Evolutionary conservation across 345 rosid genomes (phyloP).

Genomic region (Abelmoschus esculentus): DNA sequence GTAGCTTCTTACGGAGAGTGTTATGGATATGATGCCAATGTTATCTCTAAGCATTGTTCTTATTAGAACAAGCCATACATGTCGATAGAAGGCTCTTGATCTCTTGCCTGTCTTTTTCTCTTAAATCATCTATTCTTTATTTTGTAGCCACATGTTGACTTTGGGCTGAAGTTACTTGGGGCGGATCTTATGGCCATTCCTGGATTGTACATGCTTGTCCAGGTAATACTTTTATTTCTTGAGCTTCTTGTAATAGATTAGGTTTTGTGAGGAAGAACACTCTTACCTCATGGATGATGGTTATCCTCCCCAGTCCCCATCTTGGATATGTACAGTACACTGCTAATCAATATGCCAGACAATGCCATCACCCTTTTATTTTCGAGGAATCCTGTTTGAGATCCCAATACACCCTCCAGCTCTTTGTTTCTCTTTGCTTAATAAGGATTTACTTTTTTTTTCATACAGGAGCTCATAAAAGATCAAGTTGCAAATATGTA

Average conservation of each 20-base stretch:
- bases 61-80: too few species aligned
- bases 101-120: neutral
- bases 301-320: neutral
- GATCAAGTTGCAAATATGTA: slow-evolving; percentile 96
- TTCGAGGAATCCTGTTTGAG: neutral
- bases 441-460: neutral
- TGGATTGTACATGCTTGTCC: slow-evolving; percentile 72
- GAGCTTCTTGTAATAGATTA: neutral
- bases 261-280: neutral
- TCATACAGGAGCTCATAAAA: slow-evolving; percentile 72
- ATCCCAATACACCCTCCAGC: neutral
- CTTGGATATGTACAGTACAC: neutral
- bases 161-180: slow-evolving; percentile 82
- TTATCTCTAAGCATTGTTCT: too few species aligned
- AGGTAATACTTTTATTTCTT: slow-evolving; percentile 33
- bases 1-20: neutral
- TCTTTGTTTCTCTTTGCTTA: neutral
- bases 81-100: neutral
- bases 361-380: neutral
- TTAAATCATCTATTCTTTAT: slow-evolving; percentile 3
- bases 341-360: neutral
- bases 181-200: slow-evolving; percentile 96
- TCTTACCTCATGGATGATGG: neutral
- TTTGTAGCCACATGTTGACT: slow-evolving; percentile 88
- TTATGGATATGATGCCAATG: neutral